Percentiles rank a stretch among this genome's conserved stretches.
phyloP scores from a whole-genome alignment of 2,329 filamentous ascomycete genomes.

The Waltergamsia citrina region DNA sequence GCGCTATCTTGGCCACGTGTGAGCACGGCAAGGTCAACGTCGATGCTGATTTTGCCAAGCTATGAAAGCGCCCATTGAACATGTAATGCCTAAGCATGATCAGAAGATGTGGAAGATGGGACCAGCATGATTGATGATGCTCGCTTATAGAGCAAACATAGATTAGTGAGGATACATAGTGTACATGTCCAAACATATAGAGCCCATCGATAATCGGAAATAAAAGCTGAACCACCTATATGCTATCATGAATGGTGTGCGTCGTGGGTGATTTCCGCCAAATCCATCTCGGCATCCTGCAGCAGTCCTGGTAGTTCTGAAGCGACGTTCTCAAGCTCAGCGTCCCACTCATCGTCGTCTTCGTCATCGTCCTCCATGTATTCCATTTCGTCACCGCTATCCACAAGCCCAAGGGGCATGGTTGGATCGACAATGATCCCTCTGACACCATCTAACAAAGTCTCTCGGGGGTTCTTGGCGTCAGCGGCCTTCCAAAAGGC shows the following conservation, averaged over 20 bases:
- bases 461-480: slow-evolving; percentile 1
- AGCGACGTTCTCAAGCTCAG: slow-evolving; percentile 11
- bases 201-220: too few species aligned
- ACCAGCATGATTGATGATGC: background rate
- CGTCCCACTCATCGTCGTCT: slow-evolving; percentile 18
- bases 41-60: slow-evolving; percentile 26
- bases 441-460: slow-evolving; percentile 9
- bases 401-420: background rate
- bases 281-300: slow-evolving; percentile 12
- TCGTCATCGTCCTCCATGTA: slow-evolving; percentile 6
- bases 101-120: too few species aligned
- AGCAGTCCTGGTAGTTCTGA: slow-evolving; percentile 14
- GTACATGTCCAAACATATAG: background rate
- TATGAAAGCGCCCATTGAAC: too few species aligned
- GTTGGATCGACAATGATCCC: slow-evolving; percentile 3
- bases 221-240: too few species aligned
- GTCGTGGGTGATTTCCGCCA: slow-evolving; percentile 7
- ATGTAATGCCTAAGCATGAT: too few species aligned
- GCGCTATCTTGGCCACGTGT: slow-evolving; percentile 43
- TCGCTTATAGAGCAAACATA: background rate
- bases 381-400: slow-evolving; percentile 3
- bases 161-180: too few species aligned
- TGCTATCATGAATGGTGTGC: background rate
- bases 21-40: slow-evolving; percentile 59
- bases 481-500: slow-evolving; percentile 62